These are phyloP conservation scores for Mucor mucedo DNA, from an alignment of 371 early-diverging fungal species.

Conservation along the genomic window DNA sequence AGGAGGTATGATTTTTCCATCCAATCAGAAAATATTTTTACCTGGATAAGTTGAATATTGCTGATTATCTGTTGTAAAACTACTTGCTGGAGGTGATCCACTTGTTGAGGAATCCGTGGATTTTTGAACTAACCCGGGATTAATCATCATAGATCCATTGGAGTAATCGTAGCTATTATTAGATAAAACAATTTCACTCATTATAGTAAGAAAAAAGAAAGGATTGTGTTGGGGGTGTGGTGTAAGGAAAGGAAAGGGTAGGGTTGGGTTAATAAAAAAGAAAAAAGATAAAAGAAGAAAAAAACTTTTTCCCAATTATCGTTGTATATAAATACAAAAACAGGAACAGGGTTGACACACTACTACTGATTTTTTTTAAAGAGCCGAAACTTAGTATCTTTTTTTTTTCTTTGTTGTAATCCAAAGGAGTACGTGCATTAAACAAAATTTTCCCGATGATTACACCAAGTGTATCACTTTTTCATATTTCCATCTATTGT, in stretches of 20 bases:
- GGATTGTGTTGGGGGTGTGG: background rate
- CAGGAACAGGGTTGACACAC: background rate
- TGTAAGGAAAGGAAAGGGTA: constrained; percentile 10
- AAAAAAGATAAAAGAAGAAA: constrained; percentile 12
- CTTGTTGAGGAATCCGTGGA: constrained; percentile 14
- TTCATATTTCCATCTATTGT: background rate
- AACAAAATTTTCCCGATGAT: background rate
- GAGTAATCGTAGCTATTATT: constrained; percentile 40
- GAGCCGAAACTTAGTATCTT: constrained; percentile 11
- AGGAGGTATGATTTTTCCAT: background rate
- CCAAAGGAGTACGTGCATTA: no score
- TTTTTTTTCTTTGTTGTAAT: background rate
- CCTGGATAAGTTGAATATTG: constrained; percentile 36
- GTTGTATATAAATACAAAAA: constrained; percentile 3
- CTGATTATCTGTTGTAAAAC: constrained; percentile 24
- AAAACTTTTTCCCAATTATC: constrained; percentile 2
- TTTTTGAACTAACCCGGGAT: constrained; percentile 43
- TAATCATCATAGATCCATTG: constrained; percentile 37
- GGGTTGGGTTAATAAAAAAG: background rate
- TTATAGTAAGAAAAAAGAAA: constrained; percentile 21
- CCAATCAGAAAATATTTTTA: constrained; percentile 27
- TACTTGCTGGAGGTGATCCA: constrained; percentile 5
- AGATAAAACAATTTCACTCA: constrained; percentile 48
- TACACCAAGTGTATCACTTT: background rate
- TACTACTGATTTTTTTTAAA: constrained; percentile 7